Base-by-base conservation (phyloP, 2,329 filamentous ascomycete species). In the Beauveria varroae region DNA sequence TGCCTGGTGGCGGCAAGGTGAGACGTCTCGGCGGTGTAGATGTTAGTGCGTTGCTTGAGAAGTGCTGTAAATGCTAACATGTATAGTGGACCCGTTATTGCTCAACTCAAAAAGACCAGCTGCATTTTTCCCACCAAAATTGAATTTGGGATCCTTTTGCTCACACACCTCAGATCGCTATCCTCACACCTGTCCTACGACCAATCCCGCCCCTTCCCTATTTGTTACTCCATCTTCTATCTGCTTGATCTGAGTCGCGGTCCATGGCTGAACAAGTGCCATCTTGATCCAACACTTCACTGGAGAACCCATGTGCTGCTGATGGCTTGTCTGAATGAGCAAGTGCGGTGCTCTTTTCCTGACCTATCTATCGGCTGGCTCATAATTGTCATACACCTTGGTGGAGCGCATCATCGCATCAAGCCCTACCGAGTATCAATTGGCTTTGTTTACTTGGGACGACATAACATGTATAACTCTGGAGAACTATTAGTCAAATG, bases 61-160 rank as follows among this genome's bases (percentile, higher is more conserved):
- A n/a, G 22, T 4, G 20, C 14, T 5, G 1, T 1, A 22, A 5
- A 16, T 20, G 24, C 51, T 61, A 61, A 55, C 58, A 61, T 28
- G 40, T 50, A 7, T 5, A 16, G 20, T 10, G n/a, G 51, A 40
- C 20, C 24, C 2, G n/a, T 26, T 56, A 56, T 20, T 56, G 41
- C 53, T 46, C 53, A 46, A 56, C 24, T 20, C 16, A 8, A 16
- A 16, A 22, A 9, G 30, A 20, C 20, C 30, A 20, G 9, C 51
- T 26, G 51, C 51, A 16, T 1, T 54, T 56, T 56, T 56, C 53
- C 53, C 53, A 56, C 41, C 53, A 54, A 56, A 56, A 47, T 34
- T 46, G 37, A 34, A 14, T 37, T 37, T 37, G 34, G 12, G 34
- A 22, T 51, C 28, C 18, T 8, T 26, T 40, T 24, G 24, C 20